Evolutionary conservation across 2,329 filamentous ascomycete genomes (phyloP).

Genomic region (Cryphonectria japonica): DNA sequence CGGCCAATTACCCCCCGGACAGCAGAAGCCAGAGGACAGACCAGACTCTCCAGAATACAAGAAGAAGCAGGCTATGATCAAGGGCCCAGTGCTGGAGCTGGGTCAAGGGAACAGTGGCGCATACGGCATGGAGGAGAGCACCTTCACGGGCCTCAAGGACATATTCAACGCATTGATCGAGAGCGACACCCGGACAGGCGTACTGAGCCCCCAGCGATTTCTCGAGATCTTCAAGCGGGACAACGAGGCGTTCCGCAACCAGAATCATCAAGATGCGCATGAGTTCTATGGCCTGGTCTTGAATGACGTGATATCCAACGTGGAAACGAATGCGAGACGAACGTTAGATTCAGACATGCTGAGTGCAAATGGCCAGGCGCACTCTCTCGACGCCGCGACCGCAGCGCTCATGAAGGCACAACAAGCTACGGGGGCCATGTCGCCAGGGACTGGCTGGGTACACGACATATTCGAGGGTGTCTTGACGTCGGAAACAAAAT

Average conservation of each 20-base stretch:
- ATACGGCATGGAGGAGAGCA: slow-evolving; percentile 92
- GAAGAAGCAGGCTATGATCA: slow-evolving; percentile 85
- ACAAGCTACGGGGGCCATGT: slow-evolving; percentile 49
- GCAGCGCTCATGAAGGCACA: slow-evolving; percentile 36
- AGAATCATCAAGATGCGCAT: slow-evolving; percentile 98
- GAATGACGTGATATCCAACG: slow-evolving; percentile 94
- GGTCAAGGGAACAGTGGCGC: slow-evolving; percentile 76
- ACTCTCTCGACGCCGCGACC: slow-evolving; percentile 53
- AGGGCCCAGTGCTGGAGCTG: slow-evolving; percentile 61
- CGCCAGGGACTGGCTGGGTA: slow-evolving; percentile 81
- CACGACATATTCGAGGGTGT: slow-evolving; percentile 96
- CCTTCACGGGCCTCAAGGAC: slow-evolving; percentile 93
- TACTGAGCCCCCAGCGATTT: slow-evolving; percentile 90
- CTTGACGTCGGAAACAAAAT: slow-evolving; percentile 93
- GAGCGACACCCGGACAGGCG: slow-evolving; percentile 80
- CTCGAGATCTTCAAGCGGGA: slow-evolving; percentile 91
- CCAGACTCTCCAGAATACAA: slow-evolving; percentile 96
- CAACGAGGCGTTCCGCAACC: slow-evolving; percentile 95
- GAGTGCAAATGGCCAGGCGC: slow-evolving; percentile 49
- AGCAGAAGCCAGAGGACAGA: slow-evolving; percentile 79
- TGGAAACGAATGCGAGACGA: slow-evolving; percentile 81
- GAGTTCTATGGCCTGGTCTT: slow-evolving; percentile 93
- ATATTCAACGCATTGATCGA: slow-evolving; percentile 91
- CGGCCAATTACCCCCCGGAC: slow-evolving; percentile 58
- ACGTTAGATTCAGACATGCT: slow-evolving; percentile 54